These are phyloP conservation scores for Aegilops bicornis DNA, from an alignment of 176 grass and related monocot species.

Conservation along the genomic window DNA sequence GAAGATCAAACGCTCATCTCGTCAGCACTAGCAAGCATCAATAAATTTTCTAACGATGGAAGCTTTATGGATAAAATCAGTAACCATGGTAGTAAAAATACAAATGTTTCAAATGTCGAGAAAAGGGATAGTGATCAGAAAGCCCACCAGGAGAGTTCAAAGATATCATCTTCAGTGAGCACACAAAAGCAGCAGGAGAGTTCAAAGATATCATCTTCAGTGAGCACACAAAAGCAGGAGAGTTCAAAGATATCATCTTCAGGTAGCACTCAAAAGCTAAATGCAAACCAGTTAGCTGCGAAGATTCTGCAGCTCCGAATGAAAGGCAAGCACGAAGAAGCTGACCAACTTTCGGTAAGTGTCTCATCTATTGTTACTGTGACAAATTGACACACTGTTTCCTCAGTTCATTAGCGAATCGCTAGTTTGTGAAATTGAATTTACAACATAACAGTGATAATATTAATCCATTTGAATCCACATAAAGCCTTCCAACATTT, in stretches of 20 bases:
- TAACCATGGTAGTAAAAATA: constrained; percentile 37
- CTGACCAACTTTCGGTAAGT: constrained; percentile 88
- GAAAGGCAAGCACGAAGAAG: constrained; percentile 91
- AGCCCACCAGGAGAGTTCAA: constrained; percentile 7
- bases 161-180: neutral
- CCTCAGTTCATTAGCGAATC: constrained; percentile 20
- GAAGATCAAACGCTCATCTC: constrained; percentile 77
- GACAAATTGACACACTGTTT: neutral
- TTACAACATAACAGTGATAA: neutral
- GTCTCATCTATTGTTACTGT: constrained; percentile 22
- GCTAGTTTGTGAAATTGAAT: neutral
- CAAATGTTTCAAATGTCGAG: constrained; percentile 36
- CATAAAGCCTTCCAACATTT: neutral
- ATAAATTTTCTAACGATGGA: constrained; percentile 85
- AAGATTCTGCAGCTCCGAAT: constrained; percentile 87
- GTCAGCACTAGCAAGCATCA: constrained; percentile 65
- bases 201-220: neutral
- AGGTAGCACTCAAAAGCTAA: constrained; percentile 52
- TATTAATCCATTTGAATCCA: neutral
- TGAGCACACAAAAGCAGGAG: constrained; percentile 21
- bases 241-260: constrained; percentile 32
- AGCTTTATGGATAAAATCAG: constrained; percentile 81
- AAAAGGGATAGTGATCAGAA: constrained; percentile 29
- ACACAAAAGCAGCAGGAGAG: too few relatives aligned
- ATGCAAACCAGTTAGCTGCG: constrained; percentile 86